Base-by-base conservation (phyloP, 2,329 filamentous ascomycete species). In the Neofusicoccum parvum region DNA sequence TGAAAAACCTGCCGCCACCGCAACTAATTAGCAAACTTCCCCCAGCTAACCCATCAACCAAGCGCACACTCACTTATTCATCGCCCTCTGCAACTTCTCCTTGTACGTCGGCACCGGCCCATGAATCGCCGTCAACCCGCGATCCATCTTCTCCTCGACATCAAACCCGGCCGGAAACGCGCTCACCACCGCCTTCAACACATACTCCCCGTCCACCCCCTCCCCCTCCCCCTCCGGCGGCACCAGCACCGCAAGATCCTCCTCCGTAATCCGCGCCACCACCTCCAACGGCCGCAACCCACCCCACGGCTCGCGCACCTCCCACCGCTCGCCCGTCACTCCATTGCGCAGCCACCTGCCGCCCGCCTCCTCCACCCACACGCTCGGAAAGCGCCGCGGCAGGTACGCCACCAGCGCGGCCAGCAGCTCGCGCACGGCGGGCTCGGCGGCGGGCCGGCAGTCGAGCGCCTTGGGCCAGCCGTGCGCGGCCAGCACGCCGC, bases 121-220 rank as follows among this genome's bases (percentile, higher is more conserved):
- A 43, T 65, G 62, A 36, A 65, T 65, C 2, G 45, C 39, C 11
- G 62, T 65, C 12, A 65, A 20, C 34, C 32, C 41, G 41, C 34
- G 23, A 45, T 45, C 45, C 41, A 65, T 65, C 62, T 65, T 65
- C 34, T 58, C 62, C 32, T 43, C 34, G 1, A 65, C 59, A 15
- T 65, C 45, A 9, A 65, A 65, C 3, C 62, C 62, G 12, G 62
- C 62, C 36, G 62, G 62, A 49, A 65, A 65, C 6, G 51, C 62
- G 50, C 50, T 46, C 9, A 65, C 53, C n/a, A 34, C 53, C 34
- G 62, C 62, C 45, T 50, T 65, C 17, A 65, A 15, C n/a, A 65
- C 62, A 15, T 65, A 65, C 36, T 65, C 62, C 2, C n/a, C 39
- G 15, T 43, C 59, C 2, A n/a, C 15, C 6, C n/a, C 48, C 3